Evolutionary conservation across 2,329 filamentous ascomycete species (phyloP).

Genomic region (Curvularia spicifera): DNA sequence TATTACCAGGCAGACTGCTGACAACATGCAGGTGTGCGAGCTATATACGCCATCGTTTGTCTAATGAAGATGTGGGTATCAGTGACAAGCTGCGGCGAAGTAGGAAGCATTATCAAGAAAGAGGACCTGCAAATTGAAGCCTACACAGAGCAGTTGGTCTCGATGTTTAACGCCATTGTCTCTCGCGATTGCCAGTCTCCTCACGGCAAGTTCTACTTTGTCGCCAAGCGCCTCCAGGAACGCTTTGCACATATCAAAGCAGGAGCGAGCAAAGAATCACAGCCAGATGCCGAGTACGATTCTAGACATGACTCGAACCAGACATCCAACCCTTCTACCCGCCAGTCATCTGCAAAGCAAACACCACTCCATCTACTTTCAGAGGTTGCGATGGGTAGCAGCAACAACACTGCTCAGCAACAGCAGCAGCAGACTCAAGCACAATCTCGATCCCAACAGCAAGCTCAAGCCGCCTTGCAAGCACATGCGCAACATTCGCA

Average conservation of each 20-base stretch:
- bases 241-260: constrained; percentile 55
- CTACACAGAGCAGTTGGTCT: constrained; percentile 55
- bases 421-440: constrained; percentile 22
- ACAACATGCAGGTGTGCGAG: constrained; percentile 54
- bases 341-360: constrained; percentile 41
- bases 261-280: constrained; percentile 46
- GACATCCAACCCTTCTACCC: constrained; percentile 24
- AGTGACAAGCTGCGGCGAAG: constrained; percentile 56
- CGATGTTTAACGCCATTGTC: constrained; percentile 54
- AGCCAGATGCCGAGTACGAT: constrained; percentile 31
- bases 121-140: constrained; percentile 56
- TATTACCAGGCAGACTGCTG: constrained; percentile 21
- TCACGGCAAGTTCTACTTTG: constrained; percentile 57
- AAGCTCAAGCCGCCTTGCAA: constrained; percentile 34
- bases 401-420: constrained; percentile 24
- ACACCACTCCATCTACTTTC: constrained; percentile 49
- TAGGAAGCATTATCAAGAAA: constrained; percentile 57
- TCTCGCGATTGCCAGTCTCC: constrained; percentile 51
- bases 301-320: constrained; percentile 27
- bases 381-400: constrained; percentile 50
- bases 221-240: constrained; percentile 54
- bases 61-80: constrained; percentile 67
- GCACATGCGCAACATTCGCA: constrained; percentile 33
- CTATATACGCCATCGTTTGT: constrained; percentile 63
- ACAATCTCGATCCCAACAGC: constrained; percentile 30